These are phyloP conservation scores for Withania somnifera DNA, from an alignment of 305 asterid species.

Conservation along the genomic window DNA sequence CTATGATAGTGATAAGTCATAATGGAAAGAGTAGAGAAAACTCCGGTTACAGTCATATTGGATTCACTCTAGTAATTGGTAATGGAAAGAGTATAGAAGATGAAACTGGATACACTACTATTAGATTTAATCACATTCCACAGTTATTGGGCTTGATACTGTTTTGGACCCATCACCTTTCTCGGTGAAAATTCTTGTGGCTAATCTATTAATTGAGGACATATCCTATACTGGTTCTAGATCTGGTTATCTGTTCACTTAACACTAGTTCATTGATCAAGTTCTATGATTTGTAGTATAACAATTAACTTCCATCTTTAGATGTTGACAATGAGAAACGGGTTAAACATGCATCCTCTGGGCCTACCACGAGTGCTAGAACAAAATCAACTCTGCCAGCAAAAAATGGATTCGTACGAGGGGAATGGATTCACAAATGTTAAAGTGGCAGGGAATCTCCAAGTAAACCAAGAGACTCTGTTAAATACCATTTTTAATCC, in stretches of 20 bases:
- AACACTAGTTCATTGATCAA: neutral
- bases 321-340: constrained; percentile 69
- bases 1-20: neutral
- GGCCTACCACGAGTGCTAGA: constrained; percentile 37
- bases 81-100: neutral
- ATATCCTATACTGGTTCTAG: neutral
- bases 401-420: constrained; percentile 18
- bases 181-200: neutral
- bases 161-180: neutral
- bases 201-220: neutral
- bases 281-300: neutral
- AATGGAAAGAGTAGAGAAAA: neutral
- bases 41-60: neutral
- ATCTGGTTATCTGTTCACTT: neutral
- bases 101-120: neutral
- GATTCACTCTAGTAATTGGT: neutral
- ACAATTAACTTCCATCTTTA: constrained; percentile 8
- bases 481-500: constrained; percentile 14
- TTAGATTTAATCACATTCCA: neutral
- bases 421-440: constrained; percentile 14
- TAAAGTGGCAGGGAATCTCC: constrained; percentile 15
- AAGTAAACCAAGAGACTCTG: constrained; percentile 16
- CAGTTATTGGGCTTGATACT: neutral
- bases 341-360: constrained; percentile 44
- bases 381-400: constrained; percentile 23